Evolutionary conservation across 2,329 filamentous ascomycete species (phyloP), one percentile per base, ranked within the genome.

Genomic region (Orbilia javanica): DNA sequence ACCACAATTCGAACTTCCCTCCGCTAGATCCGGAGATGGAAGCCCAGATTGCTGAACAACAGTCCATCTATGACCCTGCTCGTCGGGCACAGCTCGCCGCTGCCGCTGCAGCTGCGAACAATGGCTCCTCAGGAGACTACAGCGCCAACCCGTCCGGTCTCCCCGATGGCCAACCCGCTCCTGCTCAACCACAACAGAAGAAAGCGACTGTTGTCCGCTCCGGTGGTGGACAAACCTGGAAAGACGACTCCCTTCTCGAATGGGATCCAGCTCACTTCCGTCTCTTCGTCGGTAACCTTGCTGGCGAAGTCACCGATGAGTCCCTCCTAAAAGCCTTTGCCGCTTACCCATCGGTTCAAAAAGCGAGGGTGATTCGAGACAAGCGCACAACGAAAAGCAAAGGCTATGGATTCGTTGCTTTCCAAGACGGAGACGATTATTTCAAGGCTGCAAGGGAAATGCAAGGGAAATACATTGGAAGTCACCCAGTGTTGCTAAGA

Each of bases 401-500:
- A 84, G 96, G 95, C 0, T 99, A 93, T 83, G 96, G 96, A 1
- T 99, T 99, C 83, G 94, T 99, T 70, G 96, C 93, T 84, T 98
- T 99, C 85, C 92, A 91, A 82, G 93, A 97, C 83, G 93, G 94
- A 31, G 96, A 99, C 84, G 94, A 97, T 83, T 98, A 96, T 84
- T 98, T 99, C 87, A 90, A 93, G 82, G 95, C 96, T 1, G 95
- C 94, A 82, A 94, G 96, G 85, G 95, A 98, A 86, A 98, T 98
- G 96, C 93, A 97, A 82, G 94, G 94, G 81, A 98, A 99, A 86
- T 99, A 99, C 85, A 98, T 99, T 83, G 95, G 97, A 82, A 97
- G 94, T 84, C 96, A 98, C 84, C 96, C 96, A 0, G 93, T 97
- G 29, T 87, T 93, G 27, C 89, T 98, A 81, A 91, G 92, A 84